Evolutionary conservation across 192 early-diverging fungal species (phyloP).

Genomic region (Spizellomyces punctatus): DNA sequence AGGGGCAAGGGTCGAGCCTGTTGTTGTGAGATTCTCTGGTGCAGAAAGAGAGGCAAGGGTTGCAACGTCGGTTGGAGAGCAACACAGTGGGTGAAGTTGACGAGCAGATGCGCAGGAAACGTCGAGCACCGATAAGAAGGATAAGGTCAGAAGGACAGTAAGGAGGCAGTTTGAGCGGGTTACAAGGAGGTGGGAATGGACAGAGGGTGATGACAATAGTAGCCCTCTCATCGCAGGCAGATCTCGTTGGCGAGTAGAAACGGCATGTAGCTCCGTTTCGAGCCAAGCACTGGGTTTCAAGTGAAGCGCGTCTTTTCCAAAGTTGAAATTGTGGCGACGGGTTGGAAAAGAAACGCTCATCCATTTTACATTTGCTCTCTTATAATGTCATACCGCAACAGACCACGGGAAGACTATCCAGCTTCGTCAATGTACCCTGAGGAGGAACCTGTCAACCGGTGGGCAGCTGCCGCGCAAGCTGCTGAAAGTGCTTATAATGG

Average conservation of each 20-base stretch:
- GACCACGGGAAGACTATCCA: not conserved
- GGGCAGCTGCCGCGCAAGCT: slow-evolving; percentile 38
- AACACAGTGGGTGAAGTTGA: slow-evolving; percentile 10
- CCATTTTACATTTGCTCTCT: no score
- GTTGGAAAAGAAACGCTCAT: not conserved
- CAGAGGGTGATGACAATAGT: no score
- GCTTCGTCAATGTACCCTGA: not conserved
- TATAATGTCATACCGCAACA: not conserved
- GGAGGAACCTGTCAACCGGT: slow-evolving; percentile 13
- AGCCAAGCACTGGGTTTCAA: no score
- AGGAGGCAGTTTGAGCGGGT: no score
- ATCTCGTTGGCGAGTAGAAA: no score
- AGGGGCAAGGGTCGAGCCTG: slow-evolving; percentile 53
- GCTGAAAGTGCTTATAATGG: slow-evolving; percentile 2
- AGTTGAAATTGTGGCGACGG: slow-evolving; percentile 1
- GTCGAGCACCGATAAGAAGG: no score
- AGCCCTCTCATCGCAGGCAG: no score
- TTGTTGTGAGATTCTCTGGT: slow-evolving; percentile 20
- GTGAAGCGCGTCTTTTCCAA: not conserved
- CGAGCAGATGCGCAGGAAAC: not conserved
- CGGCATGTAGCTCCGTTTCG: no score
- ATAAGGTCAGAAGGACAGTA: no score
- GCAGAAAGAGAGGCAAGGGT: slow-evolving; percentile 17
- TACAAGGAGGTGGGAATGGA: no score
- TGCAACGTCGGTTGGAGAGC: slow-evolving; percentile 11